These are phyloP conservation scores for Trichoderma sp. DNA, from an alignment of 2,329 filamentous ascomycete species.

Conservation along the genomic window DNA sequence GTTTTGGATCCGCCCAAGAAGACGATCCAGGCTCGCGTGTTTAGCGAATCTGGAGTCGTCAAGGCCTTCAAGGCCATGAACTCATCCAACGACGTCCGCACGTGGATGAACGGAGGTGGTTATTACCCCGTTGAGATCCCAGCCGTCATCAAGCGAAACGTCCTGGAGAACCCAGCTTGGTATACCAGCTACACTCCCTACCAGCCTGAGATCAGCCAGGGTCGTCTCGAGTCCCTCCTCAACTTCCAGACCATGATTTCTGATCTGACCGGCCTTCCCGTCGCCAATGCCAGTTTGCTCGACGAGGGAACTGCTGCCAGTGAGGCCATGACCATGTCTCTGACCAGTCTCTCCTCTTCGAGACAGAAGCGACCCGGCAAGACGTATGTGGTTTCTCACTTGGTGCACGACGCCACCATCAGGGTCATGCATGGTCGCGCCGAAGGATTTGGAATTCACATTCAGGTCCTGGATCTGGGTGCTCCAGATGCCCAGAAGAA, in stretches of 20 bases:
- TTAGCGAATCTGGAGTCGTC: conserved; percentile 36
- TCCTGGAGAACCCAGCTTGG: conserved; percentile 91
- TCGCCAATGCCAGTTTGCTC: conserved; percentile 86
- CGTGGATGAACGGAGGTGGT: conserved; percentile 79
- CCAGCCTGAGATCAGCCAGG: conserved; percentile 96
- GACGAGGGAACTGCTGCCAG: conserved; percentile 91
- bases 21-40: conserved; percentile 51
- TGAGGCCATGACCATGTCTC: conserved; percentile 91
- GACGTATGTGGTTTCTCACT: conserved; percentile 78
- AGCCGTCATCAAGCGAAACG: conserved; percentile 86
- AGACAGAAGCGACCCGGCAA: conserved; percentile 73
- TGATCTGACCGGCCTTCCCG: conserved; percentile 80
- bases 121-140: conserved; percentile 87
- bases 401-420: conserved; percentile 81
- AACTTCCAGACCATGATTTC: conserved; percentile 95
- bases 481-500: conserved; percentile 57
- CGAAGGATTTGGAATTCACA: conserved; percentile 83
- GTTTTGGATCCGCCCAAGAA: conserved; percentile 51
- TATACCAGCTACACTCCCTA: conserved; percentile 98
- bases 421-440: conserved; percentile 81
- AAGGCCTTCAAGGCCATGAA: conserved; percentile 39
- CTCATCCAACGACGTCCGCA: conserved; percentile 37
- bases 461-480: conserved; percentile 70
- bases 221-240: conserved; percentile 82
- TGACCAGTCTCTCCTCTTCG: conserved; percentile 69